phyloP scores from a whole-genome alignment of 495 filamentous ascomycete genomes.

The Chaetomium cochliodes region DNA sequence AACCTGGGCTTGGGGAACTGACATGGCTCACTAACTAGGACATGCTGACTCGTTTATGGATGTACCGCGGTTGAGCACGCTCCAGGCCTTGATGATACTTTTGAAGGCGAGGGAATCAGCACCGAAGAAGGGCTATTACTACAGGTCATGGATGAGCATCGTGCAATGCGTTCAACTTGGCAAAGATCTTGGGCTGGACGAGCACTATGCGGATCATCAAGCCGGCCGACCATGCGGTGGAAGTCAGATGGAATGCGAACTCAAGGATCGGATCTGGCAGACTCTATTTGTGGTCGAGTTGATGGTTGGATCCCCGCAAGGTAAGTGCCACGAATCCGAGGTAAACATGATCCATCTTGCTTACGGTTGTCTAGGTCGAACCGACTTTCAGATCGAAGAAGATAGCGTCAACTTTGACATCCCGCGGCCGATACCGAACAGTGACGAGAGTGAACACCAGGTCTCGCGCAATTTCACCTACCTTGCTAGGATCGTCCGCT shows the following conservation, averaged over 20 bases:
- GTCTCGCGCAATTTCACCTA: constrained; percentile 80
- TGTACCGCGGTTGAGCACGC: constrained; percentile 85
- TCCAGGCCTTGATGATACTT: constrained; percentile 85
- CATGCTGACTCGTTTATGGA: constrained; percentile 97
- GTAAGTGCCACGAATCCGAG: constrained; percentile 43
- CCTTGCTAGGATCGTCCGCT: constrained; percentile 71
- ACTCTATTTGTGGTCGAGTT: constrained; percentile 81
- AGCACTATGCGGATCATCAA: constrained; percentile 76
- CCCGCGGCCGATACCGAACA: constrained; percentile 59
- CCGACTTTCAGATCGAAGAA: constrained; percentile 71
- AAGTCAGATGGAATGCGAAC: constrained; percentile 68
- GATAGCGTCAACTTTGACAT: constrained; percentile 76
- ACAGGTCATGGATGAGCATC: constrained; percentile 95
- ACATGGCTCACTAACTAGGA: constrained; percentile 52
- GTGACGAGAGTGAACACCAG: constrained; percentile 74
- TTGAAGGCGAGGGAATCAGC: constrained; percentile 88
- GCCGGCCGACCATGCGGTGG: constrained; percentile 68
- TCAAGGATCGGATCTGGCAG: constrained; percentile 90
- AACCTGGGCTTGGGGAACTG: constrained; percentile 25
- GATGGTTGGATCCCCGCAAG: constrained; percentile 95
- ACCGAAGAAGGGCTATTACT: constrained; percentile 94
- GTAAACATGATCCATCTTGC: background rate
- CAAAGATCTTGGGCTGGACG: constrained; percentile 87
- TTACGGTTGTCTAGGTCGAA: constrained; percentile 59
- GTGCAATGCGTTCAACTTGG: constrained; percentile 90